Evolutionary conservation across 2,329 filamentous ascomycete species (phyloP).

Genomic region (Aureobasidium lini): DNA sequence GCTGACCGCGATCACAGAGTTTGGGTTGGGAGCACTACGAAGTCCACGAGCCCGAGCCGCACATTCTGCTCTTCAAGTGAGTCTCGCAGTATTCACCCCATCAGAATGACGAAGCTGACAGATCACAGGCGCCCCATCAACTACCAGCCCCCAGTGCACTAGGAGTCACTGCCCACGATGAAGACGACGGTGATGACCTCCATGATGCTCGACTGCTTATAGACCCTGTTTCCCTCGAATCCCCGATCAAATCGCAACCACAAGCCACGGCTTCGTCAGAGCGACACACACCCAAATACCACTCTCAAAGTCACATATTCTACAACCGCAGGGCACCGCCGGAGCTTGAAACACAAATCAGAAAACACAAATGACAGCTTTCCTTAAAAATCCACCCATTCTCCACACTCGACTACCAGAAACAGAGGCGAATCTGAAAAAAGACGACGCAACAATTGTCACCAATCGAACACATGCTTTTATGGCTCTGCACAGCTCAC

Average conservation of each 20-base stretch:
- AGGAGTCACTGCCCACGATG: slow-evolving; percentile 10
- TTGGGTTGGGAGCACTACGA: slow-evolving; percentile 99
- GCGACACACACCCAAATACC: neutral
- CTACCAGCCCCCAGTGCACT: slow-evolving; percentile 60
- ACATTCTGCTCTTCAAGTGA: slow-evolving; percentile 98
- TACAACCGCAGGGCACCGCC: slow-evolving; percentile 1
- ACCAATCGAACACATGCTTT: neutral
- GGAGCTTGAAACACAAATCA: slow-evolving; percentile 1
- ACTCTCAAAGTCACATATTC: neutral
- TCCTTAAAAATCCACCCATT: neutral
- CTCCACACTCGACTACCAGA: neutral
- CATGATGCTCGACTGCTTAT: slow-evolving; percentile 4
- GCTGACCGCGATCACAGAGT: slow-evolving; percentile 52
- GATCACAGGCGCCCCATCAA: slow-evolving; percentile 66
- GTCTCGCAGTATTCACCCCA: slow-evolving; percentile 29
- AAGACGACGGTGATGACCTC: slow-evolving; percentile 10
- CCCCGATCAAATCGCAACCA: neutral
- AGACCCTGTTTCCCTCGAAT: neutral
- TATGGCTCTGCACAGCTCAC: neutral
- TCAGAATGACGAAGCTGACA: neutral
- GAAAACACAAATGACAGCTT: slow-evolving; percentile 4
- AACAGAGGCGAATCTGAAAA: neutral
- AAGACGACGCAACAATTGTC: neutral
- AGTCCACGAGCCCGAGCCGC: slow-evolving; percentile 95
- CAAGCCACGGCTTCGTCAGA: neutral